Conservation (phyloP, 2,329 filamentous ascomycete genomes). For the Hypocrella siamensis region DNA sequence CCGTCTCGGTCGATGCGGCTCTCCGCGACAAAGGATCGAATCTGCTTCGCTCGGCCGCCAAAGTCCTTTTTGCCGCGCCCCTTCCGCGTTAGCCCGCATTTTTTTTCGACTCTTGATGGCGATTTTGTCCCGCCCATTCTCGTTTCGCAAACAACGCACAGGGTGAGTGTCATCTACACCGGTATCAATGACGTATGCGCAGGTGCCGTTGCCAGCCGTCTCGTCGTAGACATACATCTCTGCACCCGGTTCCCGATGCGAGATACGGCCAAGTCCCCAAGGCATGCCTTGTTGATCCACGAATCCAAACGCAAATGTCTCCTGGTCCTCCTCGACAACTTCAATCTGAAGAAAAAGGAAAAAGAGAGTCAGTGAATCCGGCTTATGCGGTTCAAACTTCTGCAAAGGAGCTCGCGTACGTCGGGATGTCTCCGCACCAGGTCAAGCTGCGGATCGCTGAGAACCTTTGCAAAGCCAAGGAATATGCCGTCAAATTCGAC, state of each 20-base stretch:
- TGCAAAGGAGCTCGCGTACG: no score
- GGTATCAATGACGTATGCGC: conserved; percentile 11
- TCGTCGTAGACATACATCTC: conserved; percentile 8
- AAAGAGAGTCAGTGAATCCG: neutral
- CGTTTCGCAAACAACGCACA: conserved; percentile 9
- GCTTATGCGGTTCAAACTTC: no score
- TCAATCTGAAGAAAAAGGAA: neutral
- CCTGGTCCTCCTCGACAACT: neutral
- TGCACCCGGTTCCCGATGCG: conserved; percentile 4
- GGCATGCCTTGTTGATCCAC: conserved; percentile 3
- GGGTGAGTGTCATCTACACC: conserved; percentile 10
- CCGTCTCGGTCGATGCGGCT: conserved; percentile 10
- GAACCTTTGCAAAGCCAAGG: neutral
- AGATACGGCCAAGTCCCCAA: conserved; percentile 10
- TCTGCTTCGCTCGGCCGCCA: conserved; percentile 7
- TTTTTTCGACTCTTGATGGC: neutral
- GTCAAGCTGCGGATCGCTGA: neutral
- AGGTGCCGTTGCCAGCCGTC: conserved; percentile 9
- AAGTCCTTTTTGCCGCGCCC: conserved; percentile 7
- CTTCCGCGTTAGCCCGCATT: no score
- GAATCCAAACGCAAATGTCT: neutral
- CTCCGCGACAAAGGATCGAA: conserved; percentile 5
- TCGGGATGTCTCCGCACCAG: neutral
- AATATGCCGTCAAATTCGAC: neutral
- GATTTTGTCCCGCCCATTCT: neutral